These are phyloP conservation scores for Saccharomycopsis fodiens DNA, from an alignment of 805 yeast species.

Conservation along the genomic window DNA sequence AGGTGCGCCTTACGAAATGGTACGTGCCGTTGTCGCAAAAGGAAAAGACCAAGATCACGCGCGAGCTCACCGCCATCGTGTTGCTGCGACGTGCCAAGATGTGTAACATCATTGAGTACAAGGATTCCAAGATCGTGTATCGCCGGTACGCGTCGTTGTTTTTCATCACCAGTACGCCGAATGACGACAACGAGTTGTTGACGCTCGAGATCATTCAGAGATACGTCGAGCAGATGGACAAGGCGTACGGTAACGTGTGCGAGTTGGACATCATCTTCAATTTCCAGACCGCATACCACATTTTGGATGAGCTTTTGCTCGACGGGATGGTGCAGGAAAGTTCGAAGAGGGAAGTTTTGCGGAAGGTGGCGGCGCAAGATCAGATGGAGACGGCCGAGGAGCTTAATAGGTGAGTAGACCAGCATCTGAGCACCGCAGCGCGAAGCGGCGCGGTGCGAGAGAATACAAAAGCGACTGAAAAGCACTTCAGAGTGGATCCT, in stretches of 20 bases:
- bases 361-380: conserved; percentile 77
- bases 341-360: conserved; percentile 69
- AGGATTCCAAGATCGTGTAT: conserved; percentile 73
- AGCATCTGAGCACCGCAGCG: not conserved
- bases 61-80: conserved; percentile 81
- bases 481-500: not conserved
- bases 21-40: conserved; percentile 75
- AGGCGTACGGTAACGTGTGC: conserved; percentile 90
- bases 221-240: conserved; percentile 95
- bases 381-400: conserved; percentile 76
- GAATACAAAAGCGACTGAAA: not conserved
- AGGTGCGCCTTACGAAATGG: conserved; percentile 91
- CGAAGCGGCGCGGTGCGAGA: not conserved
- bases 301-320: conserved; percentile 79
- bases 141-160: conserved; percentile 90
- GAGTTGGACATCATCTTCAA: conserved; percentile 95
- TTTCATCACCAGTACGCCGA: conserved; percentile 80
- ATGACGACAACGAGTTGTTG: conserved; percentile 77
- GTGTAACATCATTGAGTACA: conserved; percentile 90
- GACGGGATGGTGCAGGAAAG: conserved; percentile 87
- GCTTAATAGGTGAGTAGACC: conserved; percentile 28
- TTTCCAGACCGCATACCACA: conserved; percentile 87
- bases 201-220: conserved; percentile 85
- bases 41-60: conserved; percentile 74
- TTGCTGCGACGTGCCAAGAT: conserved; percentile 82